Base-by-base conservation (phyloP, 129 eudicot species). In the Arctium minus region DNA sequence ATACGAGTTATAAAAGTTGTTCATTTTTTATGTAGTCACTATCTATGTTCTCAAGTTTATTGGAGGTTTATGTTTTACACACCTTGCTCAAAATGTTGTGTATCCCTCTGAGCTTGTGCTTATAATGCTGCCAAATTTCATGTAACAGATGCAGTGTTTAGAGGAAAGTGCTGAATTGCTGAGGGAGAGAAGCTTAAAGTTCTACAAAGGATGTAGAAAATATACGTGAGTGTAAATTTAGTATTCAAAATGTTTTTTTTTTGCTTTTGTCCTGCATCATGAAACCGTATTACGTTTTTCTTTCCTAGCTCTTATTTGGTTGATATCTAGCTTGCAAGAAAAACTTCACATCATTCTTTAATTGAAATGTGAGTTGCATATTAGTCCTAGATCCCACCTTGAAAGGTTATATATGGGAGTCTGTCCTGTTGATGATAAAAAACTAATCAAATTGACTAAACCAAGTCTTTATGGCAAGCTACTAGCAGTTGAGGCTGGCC, bases 161-260 rank as follows among this genome's bases (percentile, higher is more conserved):
- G 99, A 96, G 90, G 99, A 96, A 82, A 85, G 98, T 89, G 94
- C 99, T 81, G 99, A 96, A 78, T 86, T 92, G 77, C 80, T 96
- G 84, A 86, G 99, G 86, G 99, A 96, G 42, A 90, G 98, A 92
- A 90, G 98, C 84, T 84, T 91, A 84, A 96, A 90, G 86, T 96
- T 96, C 85, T 96, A 91, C 82, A 96, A 96, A 89, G 99, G 99
- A 85, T 93, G 97, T 79, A 88, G 99, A 46, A 96, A 93, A 88
- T 96, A 96, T 85, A 96, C 99, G 99, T 96, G 85, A 88, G 98
- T 78, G 36, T 64, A 22, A 4, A 56, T 67, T 40, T 73, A 31
- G 32, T 44, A 74, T 42, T 74, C 53, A 73, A 73, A 38, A 73
- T 46, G n/a, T 31, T 10, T 70, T 75, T 75, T 29, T 65, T 10